Evolutionary conservation across 2,329 filamentous ascomycete species (phyloP), one percentile per base, ranked within the genome.

Genomic region (Penicillium brasilianum): DNA sequence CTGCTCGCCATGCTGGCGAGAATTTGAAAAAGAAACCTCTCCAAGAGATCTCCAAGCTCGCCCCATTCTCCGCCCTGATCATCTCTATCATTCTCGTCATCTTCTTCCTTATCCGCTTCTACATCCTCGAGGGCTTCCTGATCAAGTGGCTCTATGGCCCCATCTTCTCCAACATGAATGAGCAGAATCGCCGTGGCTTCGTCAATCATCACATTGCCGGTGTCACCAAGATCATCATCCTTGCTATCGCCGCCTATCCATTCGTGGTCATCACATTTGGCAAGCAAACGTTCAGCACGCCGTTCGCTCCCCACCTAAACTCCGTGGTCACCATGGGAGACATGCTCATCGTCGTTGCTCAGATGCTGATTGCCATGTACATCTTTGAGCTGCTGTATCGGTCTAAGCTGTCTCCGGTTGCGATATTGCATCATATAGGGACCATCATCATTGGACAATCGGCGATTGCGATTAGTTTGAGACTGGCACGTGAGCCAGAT

Each of bases 161-260:
- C 7, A 74, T 60, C 9, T 81, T 78, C 61, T 73, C 70, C 0
- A 51, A 66, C 5, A 72, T 82, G 58, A 71, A 71, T 53, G 77
- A 79, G 14, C 59, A 67, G 0, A 74, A 76, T 20, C 70, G 75
- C 4, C 72, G 78, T 9, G 78, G 78, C 0, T 81, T 82, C 60
- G 71, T 82, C 37, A 82, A 82, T 52, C 80, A 83, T 58, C 80
- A 82, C 50, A 76, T 83, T 20, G 79, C 80, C 1, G 79, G 77
- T 0, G 55, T 61, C 1, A 79, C 77, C 6, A 82, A 82, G 55
- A 60, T 81, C 1, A 1, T 78, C 18, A 77, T 81, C 41, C 58
- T 81, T 9, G 57, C 79, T 13, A 25, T 76, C 0, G 77, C 76
- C 0, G 75, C 73, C 1, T 81, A 82, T 64, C 80, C 80, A 0